phyloP scores from a whole-genome alignment of 441 rosid genomes.

The Syzygium syzygioides region DNA sequence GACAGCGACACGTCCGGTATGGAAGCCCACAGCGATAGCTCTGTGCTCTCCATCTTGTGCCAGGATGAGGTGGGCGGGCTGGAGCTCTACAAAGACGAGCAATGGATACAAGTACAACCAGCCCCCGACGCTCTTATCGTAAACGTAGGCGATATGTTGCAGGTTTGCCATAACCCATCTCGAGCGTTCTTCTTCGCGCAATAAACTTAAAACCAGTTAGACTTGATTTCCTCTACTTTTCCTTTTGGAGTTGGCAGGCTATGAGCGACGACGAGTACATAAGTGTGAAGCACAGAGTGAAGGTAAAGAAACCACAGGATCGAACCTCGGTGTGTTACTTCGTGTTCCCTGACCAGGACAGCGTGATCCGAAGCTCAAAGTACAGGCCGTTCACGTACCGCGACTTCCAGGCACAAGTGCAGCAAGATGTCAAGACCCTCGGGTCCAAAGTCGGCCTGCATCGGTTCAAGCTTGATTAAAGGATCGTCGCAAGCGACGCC shows the following conservation, averaged over 20 bases:
- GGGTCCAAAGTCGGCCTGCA: slow-evolving; percentile 61
- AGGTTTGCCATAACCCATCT: slow-evolving; percentile 29
- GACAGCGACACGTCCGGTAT: slow-evolving; percentile 31
- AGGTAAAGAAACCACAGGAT: slow-evolving; percentile 28
- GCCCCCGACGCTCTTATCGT: slow-evolving; percentile 38
- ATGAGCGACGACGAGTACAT: slow-evolving; percentile 56
- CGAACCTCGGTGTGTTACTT: slow-evolving; percentile 73
- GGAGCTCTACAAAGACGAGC: slow-evolving; percentile 44
- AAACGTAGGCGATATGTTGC: slow-evolving; percentile 85
- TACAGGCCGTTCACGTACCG: slow-evolving; percentile 63
- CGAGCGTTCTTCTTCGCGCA: not conserved
- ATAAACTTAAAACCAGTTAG: not conserved
- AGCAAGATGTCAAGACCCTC: slow-evolving; percentile 35
- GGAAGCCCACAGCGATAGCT: slow-evolving; percentile 74
- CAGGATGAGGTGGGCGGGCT: slow-evolving; percentile 61
- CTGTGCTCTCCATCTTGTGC: slow-evolving; percentile 52
- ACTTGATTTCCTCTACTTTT: not conserved
- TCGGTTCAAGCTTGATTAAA: slow-evolving; percentile 30
- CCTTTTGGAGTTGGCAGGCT: slow-evolving; percentile 25
- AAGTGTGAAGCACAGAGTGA: slow-evolving; percentile 68
- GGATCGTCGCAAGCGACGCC: not conserved
- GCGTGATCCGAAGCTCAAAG: slow-evolving; percentile 47
- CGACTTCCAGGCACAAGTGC: slow-evolving; percentile 64
- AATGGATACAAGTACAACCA: slow-evolving; percentile 50
- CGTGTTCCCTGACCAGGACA: slow-evolving; percentile 55